These are phyloP conservation scores for Asterophora parasitica DNA, from an alignment of 768 basidiomycete genomes.

Conservation along the genomic window DNA sequence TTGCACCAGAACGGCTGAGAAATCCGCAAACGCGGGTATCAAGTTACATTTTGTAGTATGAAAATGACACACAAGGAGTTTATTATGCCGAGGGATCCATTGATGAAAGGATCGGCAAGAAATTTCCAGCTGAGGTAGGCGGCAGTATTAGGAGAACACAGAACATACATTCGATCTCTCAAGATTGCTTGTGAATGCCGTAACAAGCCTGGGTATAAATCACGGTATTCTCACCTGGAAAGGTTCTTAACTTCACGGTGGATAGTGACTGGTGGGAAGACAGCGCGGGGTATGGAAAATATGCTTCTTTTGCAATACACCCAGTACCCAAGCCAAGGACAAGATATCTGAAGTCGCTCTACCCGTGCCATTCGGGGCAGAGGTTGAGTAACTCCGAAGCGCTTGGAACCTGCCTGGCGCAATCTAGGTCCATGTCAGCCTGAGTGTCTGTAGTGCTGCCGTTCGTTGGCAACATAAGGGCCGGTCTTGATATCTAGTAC, in stretches of 20 bases:
- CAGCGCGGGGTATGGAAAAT: constrained; percentile 2
- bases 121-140: constrained; percentile 15
- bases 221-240: constrained; percentile 10
- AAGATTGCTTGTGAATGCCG: constrained; percentile 18
- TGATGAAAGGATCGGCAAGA: constrained; percentile 22
- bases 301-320: constrained; percentile 5
- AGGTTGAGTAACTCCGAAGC: neutral
- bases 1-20: constrained; percentile 18
- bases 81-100: constrained; percentile 22
- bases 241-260: constrained; percentile 12
- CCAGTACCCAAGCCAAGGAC: constrained; percentile 12
- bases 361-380: constrained; percentile 18
- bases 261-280: constrained; percentile 13
- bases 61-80: constrained; percentile 20
- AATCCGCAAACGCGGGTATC: constrained; percentile 17
- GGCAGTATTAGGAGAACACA: neutral
- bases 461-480: neutral
- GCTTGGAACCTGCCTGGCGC: neutral
- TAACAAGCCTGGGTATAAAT: constrained; percentile 14
- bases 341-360: constrained; percentile 1
- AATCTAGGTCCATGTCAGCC: neutral
- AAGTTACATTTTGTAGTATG: constrained; percentile 15
- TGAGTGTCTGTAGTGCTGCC: neutral
- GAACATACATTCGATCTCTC: constrained; percentile 14
- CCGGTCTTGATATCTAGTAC: neutral